phyloP scores from a whole-genome alignment of 306 rosid genomes.

The Lathyrus sativus region DNA sequence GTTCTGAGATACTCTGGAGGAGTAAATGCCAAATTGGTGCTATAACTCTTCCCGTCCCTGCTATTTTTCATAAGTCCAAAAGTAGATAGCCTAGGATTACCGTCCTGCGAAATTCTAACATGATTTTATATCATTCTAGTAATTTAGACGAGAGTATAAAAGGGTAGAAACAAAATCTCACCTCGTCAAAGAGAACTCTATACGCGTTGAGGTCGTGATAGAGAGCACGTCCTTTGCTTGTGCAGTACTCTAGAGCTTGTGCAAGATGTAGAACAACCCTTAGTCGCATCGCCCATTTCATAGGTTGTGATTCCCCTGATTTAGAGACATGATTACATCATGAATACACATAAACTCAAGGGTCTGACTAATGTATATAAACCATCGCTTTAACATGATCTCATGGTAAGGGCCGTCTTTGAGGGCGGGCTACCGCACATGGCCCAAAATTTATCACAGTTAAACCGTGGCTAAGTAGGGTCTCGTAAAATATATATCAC shows the following conservation, averaged over 20 bases:
- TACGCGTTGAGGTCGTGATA: slow-evolving; percentile 87
- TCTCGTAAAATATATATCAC: no score
- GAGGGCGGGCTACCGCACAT: no score
- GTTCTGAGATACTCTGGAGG: slow-evolving; percentile 92
- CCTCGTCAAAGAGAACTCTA: slow-evolving; percentile 81
- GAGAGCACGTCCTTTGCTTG: slow-evolving; percentile 75
- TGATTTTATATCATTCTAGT: slow-evolving; percentile 28
- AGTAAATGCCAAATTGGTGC: slow-evolving; percentile 86
- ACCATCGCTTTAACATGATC: slow-evolving; percentile 19
- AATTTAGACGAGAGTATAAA: background rate
- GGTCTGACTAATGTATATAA: background rate
- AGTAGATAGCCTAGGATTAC: slow-evolving; percentile 79
- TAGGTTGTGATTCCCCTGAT: slow-evolving; percentile 78
- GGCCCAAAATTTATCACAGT: no score
- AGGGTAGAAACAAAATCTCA: slow-evolving; percentile 35
- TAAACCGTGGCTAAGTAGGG: no score
- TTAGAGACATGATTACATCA: slow-evolving; percentile 28
- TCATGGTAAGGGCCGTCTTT: no score
- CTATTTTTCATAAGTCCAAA: slow-evolving; percentile 88
- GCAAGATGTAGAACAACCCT: slow-evolving; percentile 88
- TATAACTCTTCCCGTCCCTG: slow-evolving; percentile 84
- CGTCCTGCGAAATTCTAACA: slow-evolving; percentile 62
- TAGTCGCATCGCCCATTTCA: slow-evolving; percentile 80
- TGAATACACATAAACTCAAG: background rate
- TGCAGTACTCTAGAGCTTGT: slow-evolving; percentile 87